Conservation (phyloP, 1,139 yeast genomes). For the Suhomyces anneliseae region DNA sequence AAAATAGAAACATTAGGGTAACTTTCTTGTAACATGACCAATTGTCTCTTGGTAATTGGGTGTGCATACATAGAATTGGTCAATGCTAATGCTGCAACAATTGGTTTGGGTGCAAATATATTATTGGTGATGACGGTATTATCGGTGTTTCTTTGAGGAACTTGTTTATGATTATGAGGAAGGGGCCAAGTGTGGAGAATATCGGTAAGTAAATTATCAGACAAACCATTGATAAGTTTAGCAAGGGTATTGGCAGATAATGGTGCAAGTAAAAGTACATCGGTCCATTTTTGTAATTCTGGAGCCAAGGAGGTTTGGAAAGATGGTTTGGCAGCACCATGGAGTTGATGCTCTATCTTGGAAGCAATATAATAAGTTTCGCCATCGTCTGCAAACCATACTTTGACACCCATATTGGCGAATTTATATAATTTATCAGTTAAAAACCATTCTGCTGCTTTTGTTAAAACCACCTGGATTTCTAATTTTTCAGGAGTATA, state of each 20-base stretch:
- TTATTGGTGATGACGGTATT: conserved; percentile 23
- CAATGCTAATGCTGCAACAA: conserved; percentile 29
- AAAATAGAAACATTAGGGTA: conserved; percentile 30
- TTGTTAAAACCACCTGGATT: conserved; percentile 30
- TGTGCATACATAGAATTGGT: conserved; percentile 33
- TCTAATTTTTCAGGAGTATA: conserved; percentile 25
- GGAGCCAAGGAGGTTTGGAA: conserved; percentile 9
- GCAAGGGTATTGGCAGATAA: conserved; percentile 33
- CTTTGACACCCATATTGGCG: conserved; percentile 27
- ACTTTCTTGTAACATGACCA: conserved; percentile 24
- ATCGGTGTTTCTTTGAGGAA: conserved; percentile 6
- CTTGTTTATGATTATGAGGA: conserved; percentile 10
- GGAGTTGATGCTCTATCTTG: conserved; percentile 10
- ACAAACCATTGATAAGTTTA: conserved; percentile 28
- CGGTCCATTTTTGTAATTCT: conserved; percentile 31
- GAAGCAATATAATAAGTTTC: conserved; percentile 19
- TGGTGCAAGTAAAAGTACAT: conserved; percentile 35
- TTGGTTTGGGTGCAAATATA: conserved; percentile 25
- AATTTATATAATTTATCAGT: conserved; percentile 26
- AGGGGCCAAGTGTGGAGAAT: conserved; percentile 29
- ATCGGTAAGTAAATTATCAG: conserved; percentile 29
- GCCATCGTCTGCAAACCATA: conserved; percentile 30
- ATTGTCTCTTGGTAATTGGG: conserved; percentile 30
- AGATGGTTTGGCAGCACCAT: not conserved
- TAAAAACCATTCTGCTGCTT: conserved; percentile 30